Evolutionary conservation across 116 monocot species (phyloP).

Genomic region (Iris pallida): DNA sequence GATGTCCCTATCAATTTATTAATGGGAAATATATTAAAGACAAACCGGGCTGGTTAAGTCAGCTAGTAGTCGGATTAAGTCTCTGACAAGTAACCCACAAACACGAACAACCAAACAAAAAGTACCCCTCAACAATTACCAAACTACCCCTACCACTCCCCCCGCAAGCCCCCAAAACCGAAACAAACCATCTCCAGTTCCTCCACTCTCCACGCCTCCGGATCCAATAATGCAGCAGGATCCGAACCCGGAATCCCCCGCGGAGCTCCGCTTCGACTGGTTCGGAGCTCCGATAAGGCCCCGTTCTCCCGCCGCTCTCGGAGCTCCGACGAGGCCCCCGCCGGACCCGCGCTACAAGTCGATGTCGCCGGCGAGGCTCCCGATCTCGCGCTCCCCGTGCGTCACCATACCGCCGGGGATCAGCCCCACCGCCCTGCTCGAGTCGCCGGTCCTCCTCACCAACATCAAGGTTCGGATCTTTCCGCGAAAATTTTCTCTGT

Average conservation of each 20-base stretch:
- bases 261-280: too few species aligned
- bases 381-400: constrained; percentile 58
- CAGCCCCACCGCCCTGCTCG: constrained; percentile 77
- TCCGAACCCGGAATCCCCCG: too few species aligned
- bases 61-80: background rate
- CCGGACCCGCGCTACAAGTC: constrained; percentile 11
- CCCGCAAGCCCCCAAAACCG: background rate
- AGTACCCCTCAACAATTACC: background rate
- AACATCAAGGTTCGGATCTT: constrained; percentile 57
- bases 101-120: background rate
- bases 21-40: too few species aligned
- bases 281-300: too few species aligned
- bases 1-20: too few species aligned
- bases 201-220: background rate
- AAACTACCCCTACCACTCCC: constrained; percentile 1
- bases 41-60: background rate
- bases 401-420: constrained; percentile 69
- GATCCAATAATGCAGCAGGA: too few species aligned
- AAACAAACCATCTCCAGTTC: background rate
- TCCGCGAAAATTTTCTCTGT: background rate
- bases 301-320: background rate
- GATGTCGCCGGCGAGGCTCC: constrained; percentile 26
- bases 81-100: constrained; percentile 1
- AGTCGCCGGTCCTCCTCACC: constrained; percentile 86
- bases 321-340: background rate